Conservation (phyloP, 2,329 filamentous ascomycete species). For the Alternaria brassicae region DNA sequence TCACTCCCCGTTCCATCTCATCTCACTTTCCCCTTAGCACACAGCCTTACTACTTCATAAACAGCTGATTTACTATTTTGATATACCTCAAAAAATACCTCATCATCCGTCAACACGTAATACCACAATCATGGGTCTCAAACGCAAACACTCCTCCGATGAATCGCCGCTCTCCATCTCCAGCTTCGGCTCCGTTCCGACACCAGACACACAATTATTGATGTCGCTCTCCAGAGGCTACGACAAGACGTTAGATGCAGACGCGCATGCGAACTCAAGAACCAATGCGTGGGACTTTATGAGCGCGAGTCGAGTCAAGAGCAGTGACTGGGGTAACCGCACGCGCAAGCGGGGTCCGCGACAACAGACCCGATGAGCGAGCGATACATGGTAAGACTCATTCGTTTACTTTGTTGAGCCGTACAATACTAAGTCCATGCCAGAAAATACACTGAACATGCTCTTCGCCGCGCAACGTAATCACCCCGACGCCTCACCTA, state of each 20-base stretch:
- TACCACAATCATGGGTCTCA: constrained; percentile 58
- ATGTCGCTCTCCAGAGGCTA: constrained; percentile 28
- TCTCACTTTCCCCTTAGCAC: constrained; percentile 7
- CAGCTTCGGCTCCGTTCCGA: constrained; percentile 44
- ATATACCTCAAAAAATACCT: neutral
- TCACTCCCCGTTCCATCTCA: constrained; percentile 16
- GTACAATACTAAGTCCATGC: neutral
- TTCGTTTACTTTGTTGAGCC: neutral
- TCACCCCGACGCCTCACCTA: constrained; percentile 39
- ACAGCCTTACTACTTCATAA: neutral
- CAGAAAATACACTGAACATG: constrained; percentile 56
- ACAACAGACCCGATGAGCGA: constrained; percentile 64
- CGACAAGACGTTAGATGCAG: constrained; percentile 37
- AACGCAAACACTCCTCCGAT: constrained; percentile 63
- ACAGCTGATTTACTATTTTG: neutral
- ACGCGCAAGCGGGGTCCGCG: constrained; percentile 67
- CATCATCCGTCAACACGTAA: neutral
- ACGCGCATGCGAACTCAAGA: constrained; percentile 17
- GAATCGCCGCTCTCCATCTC: constrained; percentile 56
- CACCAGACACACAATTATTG: constrained; percentile 42
- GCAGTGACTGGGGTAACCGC: constrained; percentile 59
- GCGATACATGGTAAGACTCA: constrained; percentile 59
- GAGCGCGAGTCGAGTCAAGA: constrained; percentile 35
- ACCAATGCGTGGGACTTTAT: constrained; percentile 36
- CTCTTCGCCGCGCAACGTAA: constrained; percentile 55